phyloP scores from a whole-genome alignment of 352 stramenopile genomes.

The Pythium rhizo-oryzae region DNA sequence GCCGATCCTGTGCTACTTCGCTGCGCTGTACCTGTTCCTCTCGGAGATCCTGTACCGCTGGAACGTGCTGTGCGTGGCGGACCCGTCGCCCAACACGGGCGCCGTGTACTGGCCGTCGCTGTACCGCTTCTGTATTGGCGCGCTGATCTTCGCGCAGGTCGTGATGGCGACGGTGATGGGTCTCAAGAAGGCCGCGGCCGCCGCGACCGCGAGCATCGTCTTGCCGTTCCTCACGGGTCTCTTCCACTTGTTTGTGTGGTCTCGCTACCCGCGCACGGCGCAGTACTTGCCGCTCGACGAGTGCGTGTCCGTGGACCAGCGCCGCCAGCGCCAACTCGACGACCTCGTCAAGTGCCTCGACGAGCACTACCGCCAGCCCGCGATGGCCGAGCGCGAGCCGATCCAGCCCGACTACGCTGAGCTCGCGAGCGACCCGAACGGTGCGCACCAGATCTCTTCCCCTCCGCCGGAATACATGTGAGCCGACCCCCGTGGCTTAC shows the following conservation, averaged over 20 bases:
- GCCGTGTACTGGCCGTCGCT: slow-evolving; percentile 80
- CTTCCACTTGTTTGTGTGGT: slow-evolving; percentile 76
- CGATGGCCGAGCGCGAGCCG: slow-evolving; percentile 61
- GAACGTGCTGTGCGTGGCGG: slow-evolving; percentile 68
- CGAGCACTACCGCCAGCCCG: slow-evolving; percentile 69
- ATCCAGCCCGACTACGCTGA: slow-evolving; percentile 79
- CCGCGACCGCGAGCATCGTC: slow-evolving; percentile 61
- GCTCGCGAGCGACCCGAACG: slow-evolving; percentile 66
- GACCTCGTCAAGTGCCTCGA: slow-evolving; percentile 62
- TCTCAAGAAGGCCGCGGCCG: slow-evolving; percentile 71
- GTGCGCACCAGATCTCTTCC: slow-evolving; percentile 65
- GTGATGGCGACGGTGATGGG: slow-evolving; percentile 74
- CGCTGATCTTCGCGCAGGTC: slow-evolving; percentile 78
- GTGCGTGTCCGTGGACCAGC: slow-evolving; percentile 72
- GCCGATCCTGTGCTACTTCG: slow-evolving; percentile 83
- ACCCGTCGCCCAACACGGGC: slow-evolving; percentile 67
- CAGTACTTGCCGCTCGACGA: slow-evolving; percentile 75
- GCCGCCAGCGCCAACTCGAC: slow-evolving; percentile 51
- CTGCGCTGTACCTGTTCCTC: slow-evolving; percentile 64
- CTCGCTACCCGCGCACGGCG: slow-evolving; percentile 68
- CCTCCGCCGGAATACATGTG: slow-evolving; percentile 61
- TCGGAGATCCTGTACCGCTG: slow-evolving; percentile 81
- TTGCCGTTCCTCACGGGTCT: slow-evolving; percentile 64
- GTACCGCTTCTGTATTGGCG: slow-evolving; percentile 80
- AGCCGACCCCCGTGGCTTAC: slow-evolving; percentile 1